A percentile compares a stretch with the other conserved stretches of the same genome.
These are phyloP conservation scores for Alternaria conjuncta DNA, from an alignment of 2,329 filamentous ascomycete species.

Conservation along the genomic window DNA sequence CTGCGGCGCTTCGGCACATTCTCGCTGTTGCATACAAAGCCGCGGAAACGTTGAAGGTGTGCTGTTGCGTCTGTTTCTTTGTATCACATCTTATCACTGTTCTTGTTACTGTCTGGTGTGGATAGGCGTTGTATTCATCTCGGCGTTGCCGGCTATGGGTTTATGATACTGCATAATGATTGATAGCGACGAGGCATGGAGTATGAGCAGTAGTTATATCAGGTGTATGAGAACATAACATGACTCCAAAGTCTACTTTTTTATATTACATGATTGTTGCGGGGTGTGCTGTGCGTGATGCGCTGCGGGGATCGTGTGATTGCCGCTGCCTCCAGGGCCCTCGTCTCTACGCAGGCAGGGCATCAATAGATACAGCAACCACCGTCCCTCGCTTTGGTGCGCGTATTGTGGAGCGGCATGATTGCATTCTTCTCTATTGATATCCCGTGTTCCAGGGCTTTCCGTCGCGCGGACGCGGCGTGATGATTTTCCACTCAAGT, in stretches of 20 bases:
- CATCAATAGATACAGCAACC: neutral
- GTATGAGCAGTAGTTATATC: conserved; percentile 8
- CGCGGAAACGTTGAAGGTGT: neutral
- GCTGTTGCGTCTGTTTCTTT: neutral
- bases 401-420: too few species aligned
- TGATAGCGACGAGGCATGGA: conserved; percentile 14
- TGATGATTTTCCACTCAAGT: neutral
- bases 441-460: neutral
- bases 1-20: neutral
- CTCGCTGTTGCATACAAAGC: neutral
- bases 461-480: neutral
- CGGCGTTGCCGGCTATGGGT: conserved; percentile 11
- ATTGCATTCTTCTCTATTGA: neutral
- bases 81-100: conserved; percentile 6
- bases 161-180: conserved; percentile 36
- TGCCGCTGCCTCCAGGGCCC: neutral
- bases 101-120: conserved; percentile 13
- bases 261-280: neutral
- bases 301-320: neutral
- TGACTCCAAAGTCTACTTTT: conserved; percentile 13
- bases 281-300: neutral
- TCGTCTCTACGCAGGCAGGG: neutral
- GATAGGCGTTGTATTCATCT: conserved; percentile 6
- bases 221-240: conserved; percentile 15
- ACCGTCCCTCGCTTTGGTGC: neutral